Conservation (phyloP, 768 basidiomycete genomes). For the Megacollybia marginata region DNA sequence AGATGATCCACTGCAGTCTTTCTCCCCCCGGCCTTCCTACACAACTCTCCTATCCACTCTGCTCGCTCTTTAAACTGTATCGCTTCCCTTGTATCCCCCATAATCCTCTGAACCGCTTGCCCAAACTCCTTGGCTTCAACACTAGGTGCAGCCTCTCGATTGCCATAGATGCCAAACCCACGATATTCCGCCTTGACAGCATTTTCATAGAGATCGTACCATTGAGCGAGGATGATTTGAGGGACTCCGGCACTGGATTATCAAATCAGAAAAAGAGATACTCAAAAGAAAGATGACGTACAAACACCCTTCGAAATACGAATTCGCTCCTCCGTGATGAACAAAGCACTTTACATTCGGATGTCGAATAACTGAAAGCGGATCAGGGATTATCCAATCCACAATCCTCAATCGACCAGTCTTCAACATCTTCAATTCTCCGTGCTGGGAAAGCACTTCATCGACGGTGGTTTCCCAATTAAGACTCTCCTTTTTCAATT, state of each 20-base stretch:
- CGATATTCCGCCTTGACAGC: conserved; percentile 13
- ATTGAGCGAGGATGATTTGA: conserved; percentile 14
- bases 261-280: neutral
- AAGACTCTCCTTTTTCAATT: conserved; percentile 1
- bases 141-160: conserved; percentile 8
- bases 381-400: conserved; percentile 3
- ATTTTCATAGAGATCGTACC: conserved; percentile 17
- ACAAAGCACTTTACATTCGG: conserved; percentile 4
- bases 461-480: neutral
- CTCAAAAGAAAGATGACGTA: neutral
- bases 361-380: conserved; percentile 2
- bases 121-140: conserved; percentile 11
- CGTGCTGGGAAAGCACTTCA: neutral
- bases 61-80: neutral
- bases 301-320: conserved; percentile 5
- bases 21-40: too few relatives aligned
- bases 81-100: conserved; percentile 1
- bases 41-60: too few relatives aligned
- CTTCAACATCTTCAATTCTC: neutral
- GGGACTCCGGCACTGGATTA: conserved; percentile 10
- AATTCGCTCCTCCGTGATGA: conserved; percentile 7
- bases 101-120: conserved; percentile 9
- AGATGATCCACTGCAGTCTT: too few relatives aligned
- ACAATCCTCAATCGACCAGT: neutral
- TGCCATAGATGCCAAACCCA: conserved; percentile 15